Evolutionary conservation across 805 yeast genomes (phyloP).

Genomic region (Ascoidea asiatica): DNA sequence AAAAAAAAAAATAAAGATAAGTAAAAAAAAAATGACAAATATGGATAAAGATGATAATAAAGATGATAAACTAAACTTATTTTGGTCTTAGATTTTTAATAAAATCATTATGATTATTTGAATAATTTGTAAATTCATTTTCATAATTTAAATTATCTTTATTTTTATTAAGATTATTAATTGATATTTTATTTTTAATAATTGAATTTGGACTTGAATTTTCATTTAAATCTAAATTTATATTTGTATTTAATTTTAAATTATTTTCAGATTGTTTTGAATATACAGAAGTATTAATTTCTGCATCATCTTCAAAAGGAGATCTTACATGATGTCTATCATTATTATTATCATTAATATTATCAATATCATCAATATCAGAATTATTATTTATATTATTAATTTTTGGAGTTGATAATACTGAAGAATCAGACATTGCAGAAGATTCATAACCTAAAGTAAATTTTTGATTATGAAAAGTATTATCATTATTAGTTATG

Average conservation of each 20-base stretch:
- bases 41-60: background rate
- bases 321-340: background rate
- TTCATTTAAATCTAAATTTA: too few relatives aligned
- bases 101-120: constrained; percentile 27
- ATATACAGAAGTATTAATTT: background rate
- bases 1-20: background rate
- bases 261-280: background rate
- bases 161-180: too few relatives aligned
- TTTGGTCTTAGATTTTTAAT: constrained; percentile 27
- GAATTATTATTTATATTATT: background rate
- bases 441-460: background rate
- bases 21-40: background rate
- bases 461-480: background rate
- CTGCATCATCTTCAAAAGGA: background rate
- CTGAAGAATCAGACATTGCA: background rate
- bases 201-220: too few relatives aligned
- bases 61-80: constrained; percentile 5
- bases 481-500: too few relatives aligned
- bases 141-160: constrained; percentile 17
- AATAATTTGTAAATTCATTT: constrained; percentile 32
- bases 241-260: background rate
- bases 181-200: background rate
- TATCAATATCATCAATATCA: background rate
- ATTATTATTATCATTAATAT: too few relatives aligned
- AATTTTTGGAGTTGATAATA: background rate